These are phyloP conservation scores for Pyrenophora teres DNA, from an alignment of 2,329 filamentous ascomycete genomes.

Conservation along the genomic window DNA sequence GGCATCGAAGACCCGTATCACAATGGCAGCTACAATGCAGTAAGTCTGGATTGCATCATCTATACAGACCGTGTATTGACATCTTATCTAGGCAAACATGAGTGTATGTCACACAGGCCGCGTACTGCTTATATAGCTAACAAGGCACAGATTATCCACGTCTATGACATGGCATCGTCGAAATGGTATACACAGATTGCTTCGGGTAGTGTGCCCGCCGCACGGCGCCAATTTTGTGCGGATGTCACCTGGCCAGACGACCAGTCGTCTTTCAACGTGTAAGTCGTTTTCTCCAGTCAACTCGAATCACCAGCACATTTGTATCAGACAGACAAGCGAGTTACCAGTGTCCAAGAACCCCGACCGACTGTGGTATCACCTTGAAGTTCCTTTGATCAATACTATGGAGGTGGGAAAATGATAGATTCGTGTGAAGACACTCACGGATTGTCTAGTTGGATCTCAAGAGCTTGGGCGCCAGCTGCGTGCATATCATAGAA, in stretches of 20 bases:
- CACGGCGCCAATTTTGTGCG: conserved; percentile 64
- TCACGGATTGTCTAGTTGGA: too few relatives aligned
- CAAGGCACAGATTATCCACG: conserved; percentile 53
- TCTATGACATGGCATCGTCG: conserved; percentile 65
- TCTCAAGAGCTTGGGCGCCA: too few relatives aligned
- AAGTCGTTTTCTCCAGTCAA: conserved; percentile 27
- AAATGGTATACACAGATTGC: conserved; percentile 66
- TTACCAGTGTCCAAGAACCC: too few relatives aligned
- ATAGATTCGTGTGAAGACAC: too few relatives aligned
- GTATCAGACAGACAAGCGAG: too few relatives aligned
- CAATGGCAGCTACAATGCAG: conserved; percentile 54
- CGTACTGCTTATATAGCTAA: conserved; percentile 30
- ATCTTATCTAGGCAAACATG: conserved; percentile 38
- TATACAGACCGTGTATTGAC: conserved; percentile 3
- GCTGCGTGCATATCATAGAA: not conserved
- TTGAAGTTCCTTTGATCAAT: too few relatives aligned
- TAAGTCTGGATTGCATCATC: conserved; percentile 17
- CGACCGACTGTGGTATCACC: too few relatives aligned
- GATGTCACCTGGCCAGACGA: conserved; percentile 64
- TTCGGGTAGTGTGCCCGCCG: conserved; percentile 57
- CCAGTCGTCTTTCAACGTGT: conserved; percentile 68
- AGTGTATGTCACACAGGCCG: conserved; percentile 27
- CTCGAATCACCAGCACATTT: not conserved
- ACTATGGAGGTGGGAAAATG: too few relatives aligned
- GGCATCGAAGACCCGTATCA: conserved; percentile 57